phyloP scores from a whole-genome alignment of 148 eudicot genomes.

The Dysphania ambrosioides region DNA sequence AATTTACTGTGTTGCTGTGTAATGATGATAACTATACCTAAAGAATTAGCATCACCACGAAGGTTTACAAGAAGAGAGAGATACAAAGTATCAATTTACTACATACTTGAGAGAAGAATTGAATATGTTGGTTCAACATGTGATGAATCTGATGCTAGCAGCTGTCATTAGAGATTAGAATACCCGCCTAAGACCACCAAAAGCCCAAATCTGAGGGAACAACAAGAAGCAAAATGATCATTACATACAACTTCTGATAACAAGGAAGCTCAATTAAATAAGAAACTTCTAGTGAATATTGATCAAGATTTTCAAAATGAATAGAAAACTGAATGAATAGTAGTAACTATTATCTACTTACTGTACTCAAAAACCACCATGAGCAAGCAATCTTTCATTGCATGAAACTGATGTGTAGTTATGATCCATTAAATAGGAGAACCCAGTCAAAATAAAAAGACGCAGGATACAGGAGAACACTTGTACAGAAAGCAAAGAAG shows the following conservation, averaged over 20 bases:
- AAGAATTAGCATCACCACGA: constrained; percentile 24
- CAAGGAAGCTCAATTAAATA: background rate
- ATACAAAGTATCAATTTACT: constrained; percentile 20
- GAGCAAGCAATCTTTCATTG: background rate
- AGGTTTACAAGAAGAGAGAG: too few species aligned
- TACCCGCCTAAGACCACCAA: constrained; percentile 73
- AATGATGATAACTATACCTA: constrained; percentile 2
- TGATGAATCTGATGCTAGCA: constrained; percentile 1
- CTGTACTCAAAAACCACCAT: background rate
- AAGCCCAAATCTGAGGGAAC: constrained; percentile 76
- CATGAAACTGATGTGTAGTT: background rate
- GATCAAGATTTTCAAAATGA: background rate
- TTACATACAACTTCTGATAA: background rate
- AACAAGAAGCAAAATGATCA: constrained; percentile 2
- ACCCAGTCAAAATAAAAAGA: background rate
- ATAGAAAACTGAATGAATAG: background rate
- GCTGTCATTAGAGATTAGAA: constrained; percentile 31
- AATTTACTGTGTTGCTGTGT: background rate
- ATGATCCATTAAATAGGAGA: background rate
- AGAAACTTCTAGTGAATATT: background rate
- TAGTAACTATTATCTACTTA: background rate
- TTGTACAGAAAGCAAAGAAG: background rate
- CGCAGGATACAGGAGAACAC: background rate
- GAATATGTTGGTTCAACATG: background rate
- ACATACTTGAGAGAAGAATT: constrained; percentile 12